Evolutionary conservation across 2,329 filamentous ascomycete species (phyloP).

Genomic region (Pseudopyrenochaeta lycopersici): DNA sequence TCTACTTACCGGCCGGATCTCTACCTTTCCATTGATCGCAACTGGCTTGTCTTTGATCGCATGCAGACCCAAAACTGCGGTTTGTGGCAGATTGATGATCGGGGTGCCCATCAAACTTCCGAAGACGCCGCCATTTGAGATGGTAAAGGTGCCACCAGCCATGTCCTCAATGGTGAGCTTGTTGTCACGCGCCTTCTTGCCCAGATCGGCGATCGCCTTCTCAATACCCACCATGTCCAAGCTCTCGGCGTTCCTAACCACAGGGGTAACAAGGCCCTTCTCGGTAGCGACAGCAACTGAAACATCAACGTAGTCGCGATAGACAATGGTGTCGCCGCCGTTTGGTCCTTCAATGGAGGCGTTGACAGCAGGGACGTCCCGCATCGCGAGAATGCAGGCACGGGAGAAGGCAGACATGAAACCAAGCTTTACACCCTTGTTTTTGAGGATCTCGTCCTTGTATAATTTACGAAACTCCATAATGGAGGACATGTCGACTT

Average conservation of each 20-base stretch:
- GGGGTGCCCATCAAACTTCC: slow-evolving; percentile 97
- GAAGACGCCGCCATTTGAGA: slow-evolving; percentile 96
- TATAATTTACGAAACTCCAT: slow-evolving; percentile 98
- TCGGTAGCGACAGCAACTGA: slow-evolving; percentile 97
- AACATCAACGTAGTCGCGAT: slow-evolving; percentile 97
- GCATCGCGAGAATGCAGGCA: slow-evolving; percentile 90
- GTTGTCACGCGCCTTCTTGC: slow-evolving; percentile 95
- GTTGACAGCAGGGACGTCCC: slow-evolving; percentile 92
- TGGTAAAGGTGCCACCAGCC: slow-evolving; percentile 97
- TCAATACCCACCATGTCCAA: slow-evolving; percentile 92
- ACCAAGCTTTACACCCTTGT: slow-evolving; percentile 96
- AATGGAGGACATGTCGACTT: slow-evolving; percentile 97
- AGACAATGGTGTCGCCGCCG: slow-evolving; percentile 96
- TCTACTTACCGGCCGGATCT: slow-evolving; percentile 77
- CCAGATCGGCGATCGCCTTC: slow-evolving; percentile 88
- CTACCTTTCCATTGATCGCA: slow-evolving; percentile 90
- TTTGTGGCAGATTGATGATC: slow-evolving; percentile 97
- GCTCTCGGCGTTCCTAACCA: slow-evolving; percentile 90
- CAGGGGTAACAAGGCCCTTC: slow-evolving; percentile 95
- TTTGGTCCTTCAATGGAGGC: slow-evolving; percentile 96
- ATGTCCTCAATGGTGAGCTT: slow-evolving; percentile 99
- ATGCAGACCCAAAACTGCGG: slow-evolving; percentile 88
- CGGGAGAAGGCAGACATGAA: slow-evolving; percentile 99
- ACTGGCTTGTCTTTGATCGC: slow-evolving; percentile 95
- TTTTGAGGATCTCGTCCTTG: slow-evolving; percentile 96